Conservation (phyloP, 2,329 filamentous ascomycete genomes). For the Truncatella angustata region DNA sequence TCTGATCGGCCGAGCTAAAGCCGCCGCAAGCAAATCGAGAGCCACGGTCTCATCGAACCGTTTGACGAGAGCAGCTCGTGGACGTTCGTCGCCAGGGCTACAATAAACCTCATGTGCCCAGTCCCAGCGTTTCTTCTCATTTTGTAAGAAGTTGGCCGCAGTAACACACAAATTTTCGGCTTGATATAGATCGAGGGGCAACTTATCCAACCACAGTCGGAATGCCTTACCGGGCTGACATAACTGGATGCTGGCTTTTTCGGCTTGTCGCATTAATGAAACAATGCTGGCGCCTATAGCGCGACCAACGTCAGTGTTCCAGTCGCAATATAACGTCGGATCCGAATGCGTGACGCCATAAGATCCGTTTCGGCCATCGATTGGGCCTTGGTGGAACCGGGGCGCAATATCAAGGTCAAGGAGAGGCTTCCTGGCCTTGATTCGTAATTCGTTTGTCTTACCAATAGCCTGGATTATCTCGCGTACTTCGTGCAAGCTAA, state of each 20-base stretch:
- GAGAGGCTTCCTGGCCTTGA: conserved; percentile 16
- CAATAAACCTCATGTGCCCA: neutral
- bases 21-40: neutral
- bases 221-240: conserved; percentile 23
- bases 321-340: conserved; percentile 13
- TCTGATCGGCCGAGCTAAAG: neutral
- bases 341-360: conserved; percentile 19
- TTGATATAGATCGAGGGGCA: conserved; percentile 17
- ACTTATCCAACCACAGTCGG: conserved; percentile 22
- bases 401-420: conserved; percentile 21
- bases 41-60: neutral
- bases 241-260: conserved; percentile 17
- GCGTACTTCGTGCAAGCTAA: conserved; percentile 22
- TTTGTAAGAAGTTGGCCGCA: neutral
- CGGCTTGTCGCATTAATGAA: conserved; percentile 13
- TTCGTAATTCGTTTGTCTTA: conserved; percentile 13
- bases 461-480: conserved; percentile 18
- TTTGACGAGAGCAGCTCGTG: neutral
- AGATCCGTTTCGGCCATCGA: conserved; percentile 11
- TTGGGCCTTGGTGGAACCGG: conserved; percentile 10
- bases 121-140: neutral
- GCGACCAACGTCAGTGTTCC: conserved; percentile 13
- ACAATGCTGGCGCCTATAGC: conserved; percentile 17
- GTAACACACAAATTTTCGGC: neutral
- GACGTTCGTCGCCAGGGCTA: neutral